Conservation (phyloP, 2,329 filamentous ascomycete species). For the Pestalotiopsis sp. region DNA sequence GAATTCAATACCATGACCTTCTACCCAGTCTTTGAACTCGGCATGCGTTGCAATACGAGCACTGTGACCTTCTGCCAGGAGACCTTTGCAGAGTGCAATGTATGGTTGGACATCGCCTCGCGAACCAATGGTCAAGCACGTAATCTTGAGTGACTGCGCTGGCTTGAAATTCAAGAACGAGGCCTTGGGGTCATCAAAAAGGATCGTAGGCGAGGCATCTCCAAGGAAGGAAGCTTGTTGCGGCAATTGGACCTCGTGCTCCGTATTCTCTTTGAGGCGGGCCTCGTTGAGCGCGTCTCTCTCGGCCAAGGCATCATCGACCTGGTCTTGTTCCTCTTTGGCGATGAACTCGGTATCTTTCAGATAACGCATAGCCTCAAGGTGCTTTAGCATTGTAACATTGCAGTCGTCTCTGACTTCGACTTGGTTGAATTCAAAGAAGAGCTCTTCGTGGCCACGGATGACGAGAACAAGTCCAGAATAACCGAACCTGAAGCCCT, state of each 20-base stretch:
- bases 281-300: conserved; percentile 80
- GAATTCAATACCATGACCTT: conserved; percentile 93
- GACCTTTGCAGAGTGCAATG: conserved; percentile 90
- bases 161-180: conserved; percentile 94
- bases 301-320: conserved; percentile 77
- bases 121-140: conserved; percentile 94
- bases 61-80: conserved; percentile 85
- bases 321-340: conserved; percentile 70
- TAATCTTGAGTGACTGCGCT: conserved; percentile 75
- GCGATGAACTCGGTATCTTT: conserved; percentile 70
- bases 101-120: conserved; percentile 97
- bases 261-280: conserved; percentile 55
- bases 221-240: conserved; percentile 45
- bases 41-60: conserved; percentile 87
- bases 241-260: conserved; percentile 54
- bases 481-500: conserved; percentile 90
- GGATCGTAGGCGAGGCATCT: conserved; percentile 69
- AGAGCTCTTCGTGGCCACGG: conserved; percentile 90
- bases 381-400: conserved; percentile 74
- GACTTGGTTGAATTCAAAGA: conserved; percentile 85
- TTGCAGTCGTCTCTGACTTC: conserved; percentile 88
- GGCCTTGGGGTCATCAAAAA: conserved; percentile 87
- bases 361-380: conserved; percentile 74
- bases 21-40: conserved; percentile 88
- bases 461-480: conserved; percentile 92